phyloP scores from a whole-genome alignment of 2,329 filamentous ascomycete genomes.

The Teratosphaeria epicoccoides region DNA sequence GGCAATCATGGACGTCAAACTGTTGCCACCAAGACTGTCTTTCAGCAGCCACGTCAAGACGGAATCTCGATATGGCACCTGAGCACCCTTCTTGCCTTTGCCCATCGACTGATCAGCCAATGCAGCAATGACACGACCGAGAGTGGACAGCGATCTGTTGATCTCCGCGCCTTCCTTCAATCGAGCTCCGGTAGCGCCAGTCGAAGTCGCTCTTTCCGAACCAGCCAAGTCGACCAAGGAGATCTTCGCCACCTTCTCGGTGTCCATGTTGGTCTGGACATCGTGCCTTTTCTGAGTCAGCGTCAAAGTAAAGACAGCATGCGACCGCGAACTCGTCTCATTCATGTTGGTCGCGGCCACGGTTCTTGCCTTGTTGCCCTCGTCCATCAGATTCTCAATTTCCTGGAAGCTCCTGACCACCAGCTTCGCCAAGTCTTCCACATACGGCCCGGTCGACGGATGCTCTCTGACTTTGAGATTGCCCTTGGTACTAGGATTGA shows the following conservation, averaged over 20 bases:
- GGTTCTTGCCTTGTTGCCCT: slow-evolving; percentile 96
- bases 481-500: slow-evolving; percentile 91
- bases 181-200: slow-evolving; percentile 86
- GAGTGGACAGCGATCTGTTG: slow-evolving; percentile 89
- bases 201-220: slow-evolving; percentile 94
- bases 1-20: slow-evolving; percentile 99
- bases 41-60: slow-evolving; percentile 94
- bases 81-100: slow-evolving; percentile 68
- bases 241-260: slow-evolving; percentile 96
- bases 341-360: slow-evolving; percentile 99
- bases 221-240: slow-evolving; percentile 95
- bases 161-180: slow-evolving; percentile 98
- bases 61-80: slow-evolving; percentile 95
- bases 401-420: slow-evolving; percentile 88
- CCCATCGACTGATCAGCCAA: slow-evolving; percentile 78
- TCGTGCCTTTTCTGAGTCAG: slow-evolving; percentile 90
- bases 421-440: slow-evolving; percentile 92
- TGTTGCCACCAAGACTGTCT: slow-evolving; percentile 94
- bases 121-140: slow-evolving; percentile 94
- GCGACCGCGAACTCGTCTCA: slow-evolving; percentile 94
- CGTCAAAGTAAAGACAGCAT: slow-evolving; percentile 94
- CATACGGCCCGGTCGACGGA: slow-evolving; percentile 93
- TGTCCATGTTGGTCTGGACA: slow-evolving; percentile 86
- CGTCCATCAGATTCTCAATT: slow-evolving; percentile 97
- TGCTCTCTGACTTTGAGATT: slow-evolving; percentile 97